phyloP scores from a whole-genome alignment of 306 rosid genomes.

The Lagenaria siceraria region DNA sequence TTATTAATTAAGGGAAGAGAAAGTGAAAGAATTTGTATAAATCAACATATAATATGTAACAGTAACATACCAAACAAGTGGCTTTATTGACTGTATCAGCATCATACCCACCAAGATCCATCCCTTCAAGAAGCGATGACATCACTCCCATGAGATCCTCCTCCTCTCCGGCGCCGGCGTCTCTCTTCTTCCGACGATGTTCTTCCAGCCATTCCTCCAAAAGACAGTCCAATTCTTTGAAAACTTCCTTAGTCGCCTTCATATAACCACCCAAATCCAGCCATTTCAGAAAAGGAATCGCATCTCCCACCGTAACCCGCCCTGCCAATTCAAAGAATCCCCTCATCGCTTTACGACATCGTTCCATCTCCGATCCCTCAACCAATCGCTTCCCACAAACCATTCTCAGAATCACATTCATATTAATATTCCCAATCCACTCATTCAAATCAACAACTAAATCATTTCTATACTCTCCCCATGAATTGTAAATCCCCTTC shows the following conservation, averaged over 20 bases:
- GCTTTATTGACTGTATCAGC: slow-evolving; percentile 36
- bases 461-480: background rate
- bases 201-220: slow-evolving; percentile 31
- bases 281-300: slow-evolving; percentile 27
- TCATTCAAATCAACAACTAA: slow-evolving; percentile 11
- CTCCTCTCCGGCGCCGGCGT: background rate
- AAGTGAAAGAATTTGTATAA: too few relatives aligned
- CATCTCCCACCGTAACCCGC: slow-evolving; percentile 21
- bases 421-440: slow-evolving; percentile 25
- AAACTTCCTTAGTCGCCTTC: slow-evolving; percentile 21
- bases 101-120: slow-evolving; percentile 23
- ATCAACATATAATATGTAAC: too few relatives aligned
- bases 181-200: slow-evolving; percentile 11
- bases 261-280: slow-evolving; percentile 43
- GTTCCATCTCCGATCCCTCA: background rate
- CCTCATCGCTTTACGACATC: slow-evolving; percentile 7
- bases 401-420: slow-evolving; percentile 32
- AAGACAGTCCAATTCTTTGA: slow-evolving; percentile 18
- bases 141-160: slow-evolving; percentile 31
- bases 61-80: slow-evolving; percentile 22
- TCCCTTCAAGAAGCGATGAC: slow-evolving; percentile 9
- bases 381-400: slow-evolving; percentile 20
- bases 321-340: slow-evolving; percentile 19
- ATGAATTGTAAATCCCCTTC: slow-evolving; percentile 13
- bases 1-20: too few relatives aligned